phyloP scores from a whole-genome alignment of 2,329 filamentous ascomycete species.

The Pestalotiopsis fici region DNA sequence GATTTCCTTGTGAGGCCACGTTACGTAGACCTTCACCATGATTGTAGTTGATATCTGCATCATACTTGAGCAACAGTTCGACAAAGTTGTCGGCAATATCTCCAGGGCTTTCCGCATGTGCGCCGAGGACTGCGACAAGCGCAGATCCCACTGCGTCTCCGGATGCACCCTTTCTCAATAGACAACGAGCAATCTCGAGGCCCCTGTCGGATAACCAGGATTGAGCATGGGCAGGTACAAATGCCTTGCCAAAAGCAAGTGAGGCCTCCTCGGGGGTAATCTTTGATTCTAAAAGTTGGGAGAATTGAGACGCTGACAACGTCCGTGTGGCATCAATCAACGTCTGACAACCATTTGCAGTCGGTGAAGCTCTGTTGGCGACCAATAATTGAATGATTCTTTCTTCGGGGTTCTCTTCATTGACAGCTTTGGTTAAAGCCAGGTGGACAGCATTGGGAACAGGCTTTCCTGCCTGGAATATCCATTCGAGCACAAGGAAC shows the following conservation, averaged over 20 bases:
- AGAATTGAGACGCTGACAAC: constrained; percentile 37
- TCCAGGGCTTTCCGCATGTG: constrained; percentile 37
- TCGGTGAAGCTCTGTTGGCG: constrained; percentile 51
- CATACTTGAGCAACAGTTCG: constrained; percentile 40
- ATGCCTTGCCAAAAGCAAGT: constrained; percentile 45
- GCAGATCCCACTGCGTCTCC: constrained; percentile 47
- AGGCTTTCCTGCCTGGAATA: constrained; percentile 52
- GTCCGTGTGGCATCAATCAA: constrained; percentile 49
- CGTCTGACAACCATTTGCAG: constrained; percentile 52
- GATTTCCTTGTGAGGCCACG: constrained; percentile 53
- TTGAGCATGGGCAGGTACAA: constrained; percentile 38
- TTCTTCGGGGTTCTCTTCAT: constrained; percentile 52
- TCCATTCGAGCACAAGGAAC: constrained; percentile 47
- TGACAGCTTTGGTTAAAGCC: constrained; percentile 51
- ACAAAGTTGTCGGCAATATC: constrained; percentile 47
- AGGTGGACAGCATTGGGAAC: constrained; percentile 51
- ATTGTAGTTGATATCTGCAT: constrained; percentile 50
- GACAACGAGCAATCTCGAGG: constrained; percentile 44
- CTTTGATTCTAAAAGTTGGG: constrained; percentile 41
- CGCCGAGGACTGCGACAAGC: constrained; percentile 46
- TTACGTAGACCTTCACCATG: constrained; percentile 55
- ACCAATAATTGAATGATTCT: constrained; percentile 49
- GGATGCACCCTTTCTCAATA: constrained; percentile 49
- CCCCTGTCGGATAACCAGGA: constrained; percentile 51
- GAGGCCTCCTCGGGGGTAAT: constrained; percentile 45